Evolutionary conservation across 306 rosid species (phyloP), one percentile per base, ranked within the genome.

Genomic region (Inga leiocalycina): DNA sequence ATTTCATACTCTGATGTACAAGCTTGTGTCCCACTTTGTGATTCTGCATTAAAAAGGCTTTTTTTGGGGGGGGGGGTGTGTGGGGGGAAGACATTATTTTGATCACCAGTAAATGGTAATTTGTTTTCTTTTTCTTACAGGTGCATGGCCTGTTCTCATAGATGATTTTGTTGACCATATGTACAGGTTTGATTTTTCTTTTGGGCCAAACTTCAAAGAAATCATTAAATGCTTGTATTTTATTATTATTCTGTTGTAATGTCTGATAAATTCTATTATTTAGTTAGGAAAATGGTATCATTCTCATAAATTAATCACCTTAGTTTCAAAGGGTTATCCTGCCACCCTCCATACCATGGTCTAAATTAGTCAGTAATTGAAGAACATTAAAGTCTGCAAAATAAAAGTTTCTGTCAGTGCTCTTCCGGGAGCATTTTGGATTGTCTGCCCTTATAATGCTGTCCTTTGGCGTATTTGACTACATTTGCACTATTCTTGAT

Each of bases 141-240:
- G 99, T 87, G 99, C 99, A 84, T 97, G 99, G 99, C 99, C 99
- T 37, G 94, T 97, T 84, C 85, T 97, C 77, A 88, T 97, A 72
- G 99, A 97, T 89, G 99, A 97, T 73, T 97, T 97, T 34, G 98
- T 97, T 3, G 98, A 97, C 87, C 97, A 94, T 45, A 91, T 94
- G 97, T 90, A 94, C 97, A 97, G 99, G 99, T 97, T 84, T 67
- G 91, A 73, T 86, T 80, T 85, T 86, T 62, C 34, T 52, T 82
- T 27, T 84, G 54, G 74, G 66, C 19, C 34, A 48, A 56, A 61
- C 52, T 73, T 57, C 43, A 6, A 39, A 39, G 43, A 39, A 39
- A 46, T 80, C 79, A 13, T 64, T 76, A 41, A 78, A 27, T 70
- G 56, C 24, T 80, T 66, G 11, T 34, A 15, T 57, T 15, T 59